A percentile compares a stretch with the other conserved stretches of the same genome.
These are phyloP conservation scores for Didymella glomerata DNA, from an alignment of 2,329 filamentous ascomycete species.

Conservation along the genomic window DNA sequence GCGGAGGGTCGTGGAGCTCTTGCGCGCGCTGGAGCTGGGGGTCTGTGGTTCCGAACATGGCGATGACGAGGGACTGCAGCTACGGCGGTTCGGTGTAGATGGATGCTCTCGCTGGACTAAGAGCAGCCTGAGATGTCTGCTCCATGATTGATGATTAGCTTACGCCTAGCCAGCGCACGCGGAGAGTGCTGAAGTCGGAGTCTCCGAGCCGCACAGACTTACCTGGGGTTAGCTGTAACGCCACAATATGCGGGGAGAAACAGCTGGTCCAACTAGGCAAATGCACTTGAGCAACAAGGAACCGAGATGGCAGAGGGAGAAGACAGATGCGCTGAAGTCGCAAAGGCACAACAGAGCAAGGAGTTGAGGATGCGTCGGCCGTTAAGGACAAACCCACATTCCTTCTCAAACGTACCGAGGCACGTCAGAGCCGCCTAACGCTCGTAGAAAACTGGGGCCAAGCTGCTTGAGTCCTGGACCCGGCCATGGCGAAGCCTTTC, in stretches of 20 bases:
- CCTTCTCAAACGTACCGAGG: slow-evolving; percentile 20
- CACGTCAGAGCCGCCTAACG: slow-evolving; percentile 6
- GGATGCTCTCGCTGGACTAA: background rate
- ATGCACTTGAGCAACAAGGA: background rate
- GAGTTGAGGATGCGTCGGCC: slow-evolving; percentile 11
- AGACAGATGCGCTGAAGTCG: slow-evolving; percentile 8
- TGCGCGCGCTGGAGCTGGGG: slow-evolving; percentile 43
- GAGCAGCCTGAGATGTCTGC: slow-evolving; percentile 1
- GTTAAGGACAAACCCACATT: slow-evolving; percentile 21
- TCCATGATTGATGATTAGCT: slow-evolving; percentile 8
- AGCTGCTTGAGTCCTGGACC: slow-evolving; percentile 13
- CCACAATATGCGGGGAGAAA: slow-evolving; percentile 13
- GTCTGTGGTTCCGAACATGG: slow-evolving; percentile 45
- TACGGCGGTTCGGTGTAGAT: background rate
- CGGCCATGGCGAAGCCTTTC: slow-evolving; percentile 12
- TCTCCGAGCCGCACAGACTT: slow-evolving; percentile 17
- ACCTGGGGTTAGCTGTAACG: slow-evolving; percentile 12
- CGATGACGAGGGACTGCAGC: background rate
- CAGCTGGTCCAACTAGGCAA: slow-evolving; percentile 7
- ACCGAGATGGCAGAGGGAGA: slow-evolving; percentile 1
- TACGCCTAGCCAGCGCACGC: background rate
- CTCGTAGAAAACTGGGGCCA: slow-evolving; percentile 10
- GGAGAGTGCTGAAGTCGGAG: slow-evolving; percentile 6
- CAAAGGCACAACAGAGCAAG: slow-evolving; percentile 9
- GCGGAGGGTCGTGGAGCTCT: slow-evolving; percentile 69